Evolutionary conservation across 1,139 yeast species (phyloP), one percentile per base, ranked within the genome.

Genomic region (Geotrichum candidum): DNA sequence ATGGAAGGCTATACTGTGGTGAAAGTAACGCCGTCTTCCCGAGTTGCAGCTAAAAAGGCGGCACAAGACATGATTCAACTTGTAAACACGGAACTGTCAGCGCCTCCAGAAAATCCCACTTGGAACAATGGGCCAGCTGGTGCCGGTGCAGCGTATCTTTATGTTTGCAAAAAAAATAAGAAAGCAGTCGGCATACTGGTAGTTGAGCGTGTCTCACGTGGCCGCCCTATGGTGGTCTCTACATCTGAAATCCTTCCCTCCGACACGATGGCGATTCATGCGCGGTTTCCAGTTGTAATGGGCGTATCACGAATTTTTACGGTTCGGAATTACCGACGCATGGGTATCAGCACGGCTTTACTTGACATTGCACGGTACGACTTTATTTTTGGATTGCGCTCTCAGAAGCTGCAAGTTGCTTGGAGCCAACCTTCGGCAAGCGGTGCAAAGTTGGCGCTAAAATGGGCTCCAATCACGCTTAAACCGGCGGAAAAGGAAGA

Each of bases 401-500:
- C 87, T 15, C 72, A 72, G 1, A 78, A 72, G 61, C 64, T 63
- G 3, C 79, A 82, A 61, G 73, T 87, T 1, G 88, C 84, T 0
- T 87, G 89, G 80, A 85, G 90, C 61, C 94, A 87, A 70, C 92
- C 92, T 0, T 84, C 88, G 66, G 80, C 78, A 51, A 76, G 80
- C 48, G 94, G 94, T 0, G 82, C 83, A 1, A 73, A 77, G 55
- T 75, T 87, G 50, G 88, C 91, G 3, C 53, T 58, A 11, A 53
- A 56, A 51, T 73, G 72, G 74, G 23, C 62, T 2, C 45, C 45
- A 38, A 38, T 38, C 18, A 38, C 45, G n/a, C 45, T 38, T 38
- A 38, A 38, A 38, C n/a, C 45, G n/a, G 45, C 13, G n/a, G n/a
- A 5, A 13, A 38, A 38, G 45, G 18, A 38, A 38, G 18, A 38